Conservation (phyloP, 2,329 filamentous ascomycete genomes). For the Phyllosticta capitalensis region DNA sequence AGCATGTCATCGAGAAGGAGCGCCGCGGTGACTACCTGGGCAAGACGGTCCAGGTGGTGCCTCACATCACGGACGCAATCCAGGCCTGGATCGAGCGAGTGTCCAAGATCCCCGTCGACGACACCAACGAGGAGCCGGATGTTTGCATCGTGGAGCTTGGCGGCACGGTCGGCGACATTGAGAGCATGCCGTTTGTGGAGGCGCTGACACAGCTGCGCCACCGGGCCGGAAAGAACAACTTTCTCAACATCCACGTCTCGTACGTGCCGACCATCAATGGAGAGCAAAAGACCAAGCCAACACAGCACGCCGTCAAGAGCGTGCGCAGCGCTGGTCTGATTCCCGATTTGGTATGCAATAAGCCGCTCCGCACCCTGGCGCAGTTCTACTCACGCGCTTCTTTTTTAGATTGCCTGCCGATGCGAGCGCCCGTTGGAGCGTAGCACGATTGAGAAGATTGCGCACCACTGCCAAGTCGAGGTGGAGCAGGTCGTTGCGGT, state of each 20-base stretch:
- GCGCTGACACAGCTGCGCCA: conserved; percentile 71
- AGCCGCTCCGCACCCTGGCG: neutral
- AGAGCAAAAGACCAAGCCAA: conserved; percentile 95
- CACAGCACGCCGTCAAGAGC: conserved; percentile 78
- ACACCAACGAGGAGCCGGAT: conserved; percentile 72
- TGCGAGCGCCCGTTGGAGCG: conserved; percentile 69
- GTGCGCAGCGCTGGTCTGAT: conserved; percentile 67
- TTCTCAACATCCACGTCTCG: conserved; percentile 81
- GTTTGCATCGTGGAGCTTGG: conserved; percentile 76
- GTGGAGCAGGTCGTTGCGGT: conserved; percentile 77
- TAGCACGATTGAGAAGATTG: conserved; percentile 74
- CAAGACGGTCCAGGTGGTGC: conserved; percentile 81
- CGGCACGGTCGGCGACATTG: conserved; percentile 70
- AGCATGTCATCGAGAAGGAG: conserved; percentile 72
- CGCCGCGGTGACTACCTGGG: conserved; percentile 72
- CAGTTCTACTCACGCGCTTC: conserved; percentile 6
- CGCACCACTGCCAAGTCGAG: conserved; percentile 80
- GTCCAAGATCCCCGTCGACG: conserved; percentile 75
- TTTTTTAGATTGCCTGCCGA: conserved; percentile 72
- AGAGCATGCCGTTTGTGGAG: conserved; percentile 80
- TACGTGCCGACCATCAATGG: conserved; percentile 68
- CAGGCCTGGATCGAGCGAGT: conserved; percentile 89
- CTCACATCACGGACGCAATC: conserved; percentile 84
- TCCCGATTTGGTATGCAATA: conserved; percentile 46
- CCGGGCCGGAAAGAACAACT: conserved; percentile 66